These are phyloP conservation scores for Daldinia concentrica DNA, from an alignment of 495 filamentous ascomycete species.

Conservation along the genomic window DNA sequence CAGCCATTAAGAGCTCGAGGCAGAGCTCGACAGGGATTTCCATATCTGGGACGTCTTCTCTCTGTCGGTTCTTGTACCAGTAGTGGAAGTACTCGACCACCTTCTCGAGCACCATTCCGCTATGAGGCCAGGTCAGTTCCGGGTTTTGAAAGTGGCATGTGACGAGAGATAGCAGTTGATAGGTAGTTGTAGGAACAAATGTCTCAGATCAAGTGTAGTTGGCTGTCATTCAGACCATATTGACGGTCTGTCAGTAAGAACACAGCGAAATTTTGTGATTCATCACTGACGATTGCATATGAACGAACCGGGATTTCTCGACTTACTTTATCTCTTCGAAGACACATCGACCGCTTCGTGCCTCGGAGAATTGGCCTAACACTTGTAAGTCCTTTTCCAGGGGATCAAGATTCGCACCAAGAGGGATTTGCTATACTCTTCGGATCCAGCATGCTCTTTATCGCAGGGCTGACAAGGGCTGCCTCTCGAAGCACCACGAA, in stretches of 20 bases:
- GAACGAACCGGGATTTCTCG: background rate
- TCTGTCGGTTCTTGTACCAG: constrained; percentile 80
- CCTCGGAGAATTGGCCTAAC: constrained; percentile 76
- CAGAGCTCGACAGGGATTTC: constrained; percentile 79
- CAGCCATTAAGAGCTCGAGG: constrained; percentile 82
- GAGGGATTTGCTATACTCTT: constrained; percentile 62
- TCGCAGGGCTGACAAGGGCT: constrained; percentile 75
- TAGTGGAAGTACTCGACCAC: constrained; percentile 93
- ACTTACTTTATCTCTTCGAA: constrained; percentile 80
- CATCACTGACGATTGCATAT: constrained; percentile 48
- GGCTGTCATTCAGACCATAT: constrained; percentile 57
- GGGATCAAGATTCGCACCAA: background rate
- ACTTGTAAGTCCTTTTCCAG: constrained; percentile 18
- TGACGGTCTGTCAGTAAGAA: constrained; percentile 54
- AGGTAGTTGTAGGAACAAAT: background rate
- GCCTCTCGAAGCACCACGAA: constrained; percentile 84
- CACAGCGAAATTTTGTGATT: constrained; percentile 52
- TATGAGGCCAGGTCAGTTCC: constrained; percentile 48
- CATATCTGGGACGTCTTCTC: constrained; percentile 87
- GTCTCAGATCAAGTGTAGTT: constrained; percentile 70
- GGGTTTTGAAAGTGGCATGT: background rate
- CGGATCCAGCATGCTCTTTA: constrained; percentile 86
- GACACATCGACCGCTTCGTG: constrained; percentile 67
- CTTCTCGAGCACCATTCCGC: constrained; percentile 85
- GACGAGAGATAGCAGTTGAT: background rate